Evolutionary conservation across 768 basidiomycete genomes (phyloP).

Genomic region (Pulveroboletus sp.): DNA sequence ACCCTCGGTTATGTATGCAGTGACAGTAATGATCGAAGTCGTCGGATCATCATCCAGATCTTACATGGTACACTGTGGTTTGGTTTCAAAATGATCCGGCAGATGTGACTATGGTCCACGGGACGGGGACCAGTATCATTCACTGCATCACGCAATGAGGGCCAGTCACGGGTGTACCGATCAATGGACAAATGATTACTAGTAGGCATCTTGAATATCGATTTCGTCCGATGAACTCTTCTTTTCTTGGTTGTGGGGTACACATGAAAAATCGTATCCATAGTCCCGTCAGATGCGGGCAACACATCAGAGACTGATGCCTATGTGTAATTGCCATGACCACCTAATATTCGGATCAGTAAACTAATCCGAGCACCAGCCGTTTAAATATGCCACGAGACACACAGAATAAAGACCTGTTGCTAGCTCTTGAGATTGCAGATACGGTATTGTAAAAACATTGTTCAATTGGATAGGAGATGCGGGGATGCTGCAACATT

Average conservation of each 20-base stretch:
- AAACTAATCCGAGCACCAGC: constrained; percentile 5
- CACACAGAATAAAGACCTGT: constrained; percentile 26
- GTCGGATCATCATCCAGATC: neutral
- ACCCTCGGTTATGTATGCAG: no score
- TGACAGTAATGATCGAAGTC: no score
- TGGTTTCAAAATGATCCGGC: neutral
- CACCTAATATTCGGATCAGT: constrained; percentile 13
- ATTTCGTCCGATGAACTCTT: neutral
- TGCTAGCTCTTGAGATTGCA: constrained; percentile 29
- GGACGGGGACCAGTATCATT: no score
- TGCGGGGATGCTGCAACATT: constrained; percentile 46
- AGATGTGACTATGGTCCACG: no score
- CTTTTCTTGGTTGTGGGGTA: neutral
- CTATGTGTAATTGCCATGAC: constrained; percentile 17
- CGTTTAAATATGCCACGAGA: constrained; percentile 6
- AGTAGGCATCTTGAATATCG: neutral
- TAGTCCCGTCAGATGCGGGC: neutral
- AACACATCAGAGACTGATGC: no score
- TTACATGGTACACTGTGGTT: neutral
- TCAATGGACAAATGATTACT: neutral
- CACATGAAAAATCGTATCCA: neutral
- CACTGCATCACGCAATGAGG: no score
- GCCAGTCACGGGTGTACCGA: no score
- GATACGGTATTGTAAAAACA: constrained; percentile 36
- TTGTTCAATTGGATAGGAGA: constrained; percentile 37